Base-by-base conservation (phyloP, 176 grass and related monocot genomes). In the Phoenix roebelenii region DNA sequence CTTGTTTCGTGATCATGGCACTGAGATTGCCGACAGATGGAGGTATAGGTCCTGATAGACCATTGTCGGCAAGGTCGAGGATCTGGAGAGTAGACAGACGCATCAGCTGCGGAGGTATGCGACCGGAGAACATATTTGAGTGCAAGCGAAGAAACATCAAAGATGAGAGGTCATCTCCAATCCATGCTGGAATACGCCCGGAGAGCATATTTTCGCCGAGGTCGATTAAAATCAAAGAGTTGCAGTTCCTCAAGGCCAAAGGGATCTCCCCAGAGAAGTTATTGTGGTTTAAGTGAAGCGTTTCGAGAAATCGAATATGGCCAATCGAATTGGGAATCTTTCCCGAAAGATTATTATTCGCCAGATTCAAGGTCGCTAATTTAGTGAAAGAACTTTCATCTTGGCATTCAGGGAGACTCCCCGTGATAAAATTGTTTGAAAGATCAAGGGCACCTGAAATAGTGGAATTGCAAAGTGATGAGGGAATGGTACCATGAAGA, bases 401-500 rank as follows among this genome's bases (percentile, higher is more conserved):
- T 23, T 1, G 64, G 35, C 35, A 60, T 25, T 12, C 16, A 1
- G 64, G 58, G 17, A 69, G 56, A 15, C 2, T n/a, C 23, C 57
- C 72, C n/a, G 16, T 60, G 9, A 71, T 44, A 30, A 19, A 15
- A 53, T 72, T 73, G 0, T 59, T 18, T 0, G 14, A 52, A 15
- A 79, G 61, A 55, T 26, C 7, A 0, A 67, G 9, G 5, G 2
- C 5, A 6, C 3, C 22, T 28, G 60, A 22, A 7, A 1, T 16
- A 15, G 4, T 16, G 26, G 53, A 55, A 51, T 52, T 66, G 35
- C 67, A 59, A 72, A 66, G 3, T 28, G 35, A 60, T 25, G 52
- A 53, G 4, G 59, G 59, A 9, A 79, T 15, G 2, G 54, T 20
- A 2, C 76, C 76, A 4, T 4, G 59, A 49, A 79, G 14, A 54